Conservation (phyloP, 164 flowering plant genomes). For the Annona cherimola region DNA sequence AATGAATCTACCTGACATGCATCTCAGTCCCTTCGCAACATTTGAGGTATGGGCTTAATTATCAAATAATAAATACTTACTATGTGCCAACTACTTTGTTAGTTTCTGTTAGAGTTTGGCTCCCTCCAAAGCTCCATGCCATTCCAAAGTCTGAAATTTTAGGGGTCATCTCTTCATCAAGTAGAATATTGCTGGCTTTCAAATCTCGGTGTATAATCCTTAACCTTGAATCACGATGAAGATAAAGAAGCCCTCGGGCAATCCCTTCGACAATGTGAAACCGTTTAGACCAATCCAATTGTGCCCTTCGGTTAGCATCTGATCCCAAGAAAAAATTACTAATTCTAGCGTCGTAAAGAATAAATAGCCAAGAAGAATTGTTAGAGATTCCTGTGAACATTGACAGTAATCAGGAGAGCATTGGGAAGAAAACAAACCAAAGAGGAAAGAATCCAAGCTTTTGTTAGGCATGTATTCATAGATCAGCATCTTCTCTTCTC, state of each 20-base stretch:
- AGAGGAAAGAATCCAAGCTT: slow-evolving; percentile 29
- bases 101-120: slow-evolving; percentile 20
- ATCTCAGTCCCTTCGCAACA: not conserved
- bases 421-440: slow-evolving; percentile 14
- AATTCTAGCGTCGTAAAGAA: not conserved
- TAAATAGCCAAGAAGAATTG: not conserved
- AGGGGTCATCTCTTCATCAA: slow-evolving; percentile 31
- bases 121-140: slow-evolving; percentile 26
- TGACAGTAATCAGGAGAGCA: not conserved
- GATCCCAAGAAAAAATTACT: not conserved
- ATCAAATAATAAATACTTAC: slow-evolving; percentile 20
- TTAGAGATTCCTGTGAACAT: not conserved
- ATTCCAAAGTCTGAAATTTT: slow-evolving; percentile 45
- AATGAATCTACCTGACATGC: not conserved
- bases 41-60: not conserved
- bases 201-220: slow-evolving; percentile 38
- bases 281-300: slow-evolving; percentile 28
- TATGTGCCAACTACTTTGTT: slow-evolving; percentile 23
- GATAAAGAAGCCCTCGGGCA: slow-evolving; percentile 33
- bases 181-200: slow-evolving; percentile 31
- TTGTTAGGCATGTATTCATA: slow-evolving; percentile 36
- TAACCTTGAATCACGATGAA: slow-evolving; percentile 34
- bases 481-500: slow-evolving; percentile 32
- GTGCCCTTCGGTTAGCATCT: slow-evolving; percentile 19
- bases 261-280: slow-evolving; percentile 25